Percentiles rank a stretch among this genome's conserved stretches.
These are phyloP conservation scores for Tarenaya hassleriana DNA, from an alignment of 345 rosid genomes.

Conservation along the genomic window DNA sequence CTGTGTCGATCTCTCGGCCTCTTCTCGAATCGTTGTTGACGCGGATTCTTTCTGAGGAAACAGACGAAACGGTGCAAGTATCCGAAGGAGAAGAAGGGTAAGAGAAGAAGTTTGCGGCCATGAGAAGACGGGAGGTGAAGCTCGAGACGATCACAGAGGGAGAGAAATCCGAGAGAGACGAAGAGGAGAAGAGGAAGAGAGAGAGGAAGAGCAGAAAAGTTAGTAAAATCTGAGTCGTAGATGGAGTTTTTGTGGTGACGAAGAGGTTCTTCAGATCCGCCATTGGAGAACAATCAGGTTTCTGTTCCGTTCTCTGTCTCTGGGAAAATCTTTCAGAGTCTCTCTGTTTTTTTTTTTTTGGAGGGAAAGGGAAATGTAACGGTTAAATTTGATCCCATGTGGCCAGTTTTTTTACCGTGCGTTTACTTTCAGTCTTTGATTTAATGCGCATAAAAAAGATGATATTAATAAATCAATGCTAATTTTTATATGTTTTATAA, in stretches of 20 bases:
- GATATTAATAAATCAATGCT: no score
- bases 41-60: conserved; percentile 36
- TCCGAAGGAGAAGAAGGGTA: conserved; percentile 35
- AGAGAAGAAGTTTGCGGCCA: conserved; percentile 42
- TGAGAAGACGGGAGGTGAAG: conserved; percentile 44
- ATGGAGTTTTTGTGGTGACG: conserved; percentile 22
- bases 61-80: conserved; percentile 34
- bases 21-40: conserved; percentile 27
- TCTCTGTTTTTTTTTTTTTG: conserved; percentile 15
- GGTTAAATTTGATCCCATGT: conserved; percentile 8
- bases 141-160: conserved; percentile 35
- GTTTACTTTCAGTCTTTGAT: no score
- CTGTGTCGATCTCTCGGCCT: conserved; percentile 1
- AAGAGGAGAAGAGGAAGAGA: conserved; percentile 41
- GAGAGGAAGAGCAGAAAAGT: conserved; percentile 38
- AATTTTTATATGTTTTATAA: no score
- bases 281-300: conserved; percentile 15
- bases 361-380: conserved; percentile 22
- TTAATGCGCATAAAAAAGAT: no score
- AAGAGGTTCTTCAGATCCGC: conserved; percentile 25
- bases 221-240: conserved; percentile 34
- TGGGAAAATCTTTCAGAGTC: no score
- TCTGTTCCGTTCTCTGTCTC: neutral
- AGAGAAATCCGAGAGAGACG: conserved; percentile 34
- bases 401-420: neutral